These are phyloP conservation scores for Cicer judaicum DNA, from an alignment of 306 rosid species.

Conservation along the genomic window DNA sequence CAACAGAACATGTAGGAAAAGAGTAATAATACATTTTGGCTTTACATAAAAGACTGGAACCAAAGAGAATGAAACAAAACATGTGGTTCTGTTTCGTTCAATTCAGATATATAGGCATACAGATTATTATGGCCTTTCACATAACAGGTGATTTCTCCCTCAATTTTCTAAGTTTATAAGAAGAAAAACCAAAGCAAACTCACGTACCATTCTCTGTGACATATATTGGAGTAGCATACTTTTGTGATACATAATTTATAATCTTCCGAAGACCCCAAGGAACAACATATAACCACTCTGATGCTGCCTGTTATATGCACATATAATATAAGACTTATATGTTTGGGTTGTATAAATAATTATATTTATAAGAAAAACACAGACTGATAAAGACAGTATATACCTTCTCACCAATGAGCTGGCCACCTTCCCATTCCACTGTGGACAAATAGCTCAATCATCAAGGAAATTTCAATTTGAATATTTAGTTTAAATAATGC, in stretches of 20 bases:
- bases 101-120: background rate
- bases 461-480: constrained; percentile 24
- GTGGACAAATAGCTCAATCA: constrained; percentile 44
- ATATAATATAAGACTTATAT: constrained; percentile 20
- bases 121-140: background rate
- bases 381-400: constrained; percentile 34
- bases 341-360: background rate
- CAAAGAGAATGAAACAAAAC: background rate
- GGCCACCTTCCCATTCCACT: constrained; percentile 91
- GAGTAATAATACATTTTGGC: constrained; percentile 4
- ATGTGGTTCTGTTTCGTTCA: background rate
- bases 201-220: constrained; percentile 86
- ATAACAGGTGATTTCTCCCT: constrained; percentile 11
- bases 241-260: constrained; percentile 69
- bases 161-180: constrained; percentile 18
- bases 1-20: background rate
- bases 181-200: constrained; percentile 11
- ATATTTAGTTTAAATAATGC: constrained; percentile 17
- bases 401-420: constrained; percentile 87
- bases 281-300: constrained; percentile 95
- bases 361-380: constrained; percentile 9
- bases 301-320: constrained; percentile 82
- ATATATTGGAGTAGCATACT: constrained; percentile 66
- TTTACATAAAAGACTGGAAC: background rate
- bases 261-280: constrained; percentile 91